Evolutionary conservation across 805 yeast genomes (phyloP).

Genomic region (Saccharomycopsis sp.): DNA sequence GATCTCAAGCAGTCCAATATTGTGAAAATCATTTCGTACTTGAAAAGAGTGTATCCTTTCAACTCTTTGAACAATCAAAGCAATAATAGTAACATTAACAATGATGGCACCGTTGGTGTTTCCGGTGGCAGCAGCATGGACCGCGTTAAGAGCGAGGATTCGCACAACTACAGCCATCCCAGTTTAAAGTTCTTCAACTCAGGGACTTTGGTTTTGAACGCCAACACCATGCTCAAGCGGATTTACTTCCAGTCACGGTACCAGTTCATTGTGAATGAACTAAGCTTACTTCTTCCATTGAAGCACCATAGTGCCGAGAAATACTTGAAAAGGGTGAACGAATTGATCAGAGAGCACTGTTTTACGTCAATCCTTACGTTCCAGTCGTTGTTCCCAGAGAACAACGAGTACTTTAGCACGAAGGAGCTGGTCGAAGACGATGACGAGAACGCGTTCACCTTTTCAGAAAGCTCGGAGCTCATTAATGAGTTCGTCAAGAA

Average conservation of each 20-base stretch:
- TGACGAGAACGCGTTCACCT: constrained; percentile 25
- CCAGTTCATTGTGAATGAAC: constrained; percentile 55
- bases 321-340: constrained; percentile 70
- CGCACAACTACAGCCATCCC: too few species aligned
- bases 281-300: constrained; percentile 49
- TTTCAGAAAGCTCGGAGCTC: constrained; percentile 24
- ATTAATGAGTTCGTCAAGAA: constrained; percentile 32
- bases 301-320: constrained; percentile 43
- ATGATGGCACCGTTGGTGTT: neutral
- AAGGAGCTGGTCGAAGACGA: constrained; percentile 23
- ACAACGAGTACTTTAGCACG: constrained; percentile 23
- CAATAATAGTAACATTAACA: neutral
- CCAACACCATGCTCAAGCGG: constrained; percentile 35
- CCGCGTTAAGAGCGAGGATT: constrained; percentile 12
- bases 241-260: constrained; percentile 61
- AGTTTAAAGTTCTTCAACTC: too few species aligned
- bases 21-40: constrained; percentile 67
- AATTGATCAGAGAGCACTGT: constrained; percentile 75
- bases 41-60: constrained; percentile 57
- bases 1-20: constrained; percentile 72
- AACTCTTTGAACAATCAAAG: constrained; percentile 11
- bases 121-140: neutral
- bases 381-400: constrained; percentile 47
- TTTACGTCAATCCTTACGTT: constrained; percentile 64
- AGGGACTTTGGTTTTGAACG: constrained; percentile 1